Percentiles rank a stretch among this genome's conserved stretches.
phyloP scores from a whole-genome alignment of 2,329 filamentous ascomycete genomes.

The Clarireedia homoeocarpa region DNA sequence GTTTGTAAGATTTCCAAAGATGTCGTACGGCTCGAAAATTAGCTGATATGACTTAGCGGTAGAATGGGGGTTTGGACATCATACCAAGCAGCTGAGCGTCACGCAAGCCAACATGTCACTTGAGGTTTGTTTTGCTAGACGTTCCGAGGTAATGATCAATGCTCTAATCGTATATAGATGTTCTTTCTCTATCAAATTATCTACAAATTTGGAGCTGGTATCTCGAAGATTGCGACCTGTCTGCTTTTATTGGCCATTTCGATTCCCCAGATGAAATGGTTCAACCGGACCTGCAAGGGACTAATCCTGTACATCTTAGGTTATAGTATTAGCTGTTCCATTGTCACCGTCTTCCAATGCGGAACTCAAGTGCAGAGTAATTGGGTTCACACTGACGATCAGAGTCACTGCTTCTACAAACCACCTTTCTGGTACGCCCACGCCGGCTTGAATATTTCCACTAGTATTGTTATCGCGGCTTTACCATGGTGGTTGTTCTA shows the following conservation, averaged over 20 bases:
- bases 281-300: conserved; percentile 8
- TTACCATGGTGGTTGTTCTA: conserved; percentile 12
- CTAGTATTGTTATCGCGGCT: conserved; percentile 5
- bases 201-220: conserved; percentile 11
- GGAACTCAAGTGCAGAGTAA: conserved; percentile 10
- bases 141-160: neutral
- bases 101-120: neutral
- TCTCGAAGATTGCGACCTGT: conserved; percentile 14
- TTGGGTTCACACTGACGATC: conserved; percentile 6
- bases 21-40: neutral
- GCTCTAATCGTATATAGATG: conserved; percentile 11
- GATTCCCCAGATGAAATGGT: conserved; percentile 10
- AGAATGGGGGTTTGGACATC: conserved; percentile 4
- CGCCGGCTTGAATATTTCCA: conserved; percentile 10
- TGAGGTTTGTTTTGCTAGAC: neutral
- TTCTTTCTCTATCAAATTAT: conserved; percentile 16
- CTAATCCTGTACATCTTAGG: conserved; percentile 12
- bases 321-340: conserved; percentile 4
- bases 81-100: neutral
- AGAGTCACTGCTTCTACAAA: conserved; percentile 12
- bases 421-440: conserved; percentile 15
- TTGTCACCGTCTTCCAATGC: conserved; percentile 15
- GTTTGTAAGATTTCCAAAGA: neutral
- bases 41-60: neutral
- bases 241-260: conserved; percentile 13